Evolutionary conservation across 768 basidiomycete genomes (phyloP).

Genomic region (Serpula lacrymans): DNA sequence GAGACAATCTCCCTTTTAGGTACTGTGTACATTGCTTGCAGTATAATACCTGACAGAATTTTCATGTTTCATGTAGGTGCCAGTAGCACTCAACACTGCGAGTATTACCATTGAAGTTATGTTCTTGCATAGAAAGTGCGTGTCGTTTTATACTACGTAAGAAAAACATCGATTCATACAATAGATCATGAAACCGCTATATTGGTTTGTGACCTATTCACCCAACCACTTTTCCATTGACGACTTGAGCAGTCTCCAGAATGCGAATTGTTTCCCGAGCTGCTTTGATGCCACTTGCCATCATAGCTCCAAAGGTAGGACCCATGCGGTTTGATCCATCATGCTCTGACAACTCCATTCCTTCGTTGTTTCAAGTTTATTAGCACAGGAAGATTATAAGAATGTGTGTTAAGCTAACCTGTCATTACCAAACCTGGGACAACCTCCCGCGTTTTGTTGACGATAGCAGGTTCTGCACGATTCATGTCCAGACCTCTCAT

Average conservation of each 20-base stretch:
- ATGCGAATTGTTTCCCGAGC: constrained; percentile 60
- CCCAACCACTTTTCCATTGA: constrained; percentile 54
- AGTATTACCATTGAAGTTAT: no score
- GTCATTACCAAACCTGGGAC: constrained; percentile 72
- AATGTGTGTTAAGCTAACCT: constrained; percentile 38
- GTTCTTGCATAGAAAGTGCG: no score
- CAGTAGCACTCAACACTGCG: no score
- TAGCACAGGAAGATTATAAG: neutral
- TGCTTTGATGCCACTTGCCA: constrained; percentile 71
- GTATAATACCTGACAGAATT: no score
- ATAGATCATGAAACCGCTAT: no score
- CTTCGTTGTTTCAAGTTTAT: constrained; percentile 29
- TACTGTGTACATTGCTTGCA: no score
- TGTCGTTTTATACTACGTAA: no score
- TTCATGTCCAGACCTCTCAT: constrained; percentile 83
- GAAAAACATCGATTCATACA: no score
- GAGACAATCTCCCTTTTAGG: no score
- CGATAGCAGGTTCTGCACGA: constrained; percentile 78
- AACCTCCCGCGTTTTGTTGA: constrained; percentile 74
- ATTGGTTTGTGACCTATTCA: constrained; percentile 9
- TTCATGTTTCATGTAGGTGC: no score
- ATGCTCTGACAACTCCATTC: constrained; percentile 82
- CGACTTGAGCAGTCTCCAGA: constrained; percentile 45
- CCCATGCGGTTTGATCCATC: constrained; percentile 78
- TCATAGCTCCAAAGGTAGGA: constrained; percentile 80